These are phyloP conservation scores for Spathaspora hagerdaliae DNA, from an alignment of 805 yeast genomes.

Conservation along the genomic window DNA sequence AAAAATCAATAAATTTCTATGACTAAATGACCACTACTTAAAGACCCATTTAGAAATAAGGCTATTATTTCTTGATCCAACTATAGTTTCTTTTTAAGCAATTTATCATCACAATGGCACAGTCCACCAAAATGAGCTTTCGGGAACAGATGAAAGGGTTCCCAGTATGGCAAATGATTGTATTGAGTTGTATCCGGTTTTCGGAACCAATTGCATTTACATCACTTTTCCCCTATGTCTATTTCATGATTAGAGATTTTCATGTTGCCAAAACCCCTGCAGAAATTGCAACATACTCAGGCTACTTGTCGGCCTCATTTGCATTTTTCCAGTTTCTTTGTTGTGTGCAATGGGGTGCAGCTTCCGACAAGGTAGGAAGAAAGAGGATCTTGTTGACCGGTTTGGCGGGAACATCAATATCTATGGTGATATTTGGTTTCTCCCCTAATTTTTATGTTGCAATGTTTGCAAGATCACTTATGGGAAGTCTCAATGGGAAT, in stretches of 20 bases:
- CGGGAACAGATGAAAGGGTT: constrained; percentile 52
- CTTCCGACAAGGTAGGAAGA: constrained; percentile 54
- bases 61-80: too few species aligned
- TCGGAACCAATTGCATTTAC: constrained; percentile 64
- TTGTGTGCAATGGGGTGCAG: constrained; percentile 57
- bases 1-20: too few species aligned
- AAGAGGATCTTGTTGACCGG: constrained; percentile 53
- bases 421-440: constrained; percentile 51
- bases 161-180: constrained; percentile 48
- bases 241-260: constrained; percentile 60
- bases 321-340: constrained; percentile 57
- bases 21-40: too few species aligned
- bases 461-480: constrained; percentile 45
- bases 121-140: constrained; percentile 19
- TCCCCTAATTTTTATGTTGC: constrained; percentile 50
- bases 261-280: constrained; percentile 45
- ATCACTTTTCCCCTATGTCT: constrained; percentile 59
- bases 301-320: constrained; percentile 59
- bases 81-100: too few species aligned
- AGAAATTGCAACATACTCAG: constrained; percentile 57
- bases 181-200: constrained; percentile 43
- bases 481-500: constrained; percentile 62
- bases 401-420: constrained; percentile 46
- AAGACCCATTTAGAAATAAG: too few species aligned
- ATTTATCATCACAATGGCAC: background rate